Percentiles rank a stretch among this genome's conserved stretches.
phyloP scores from a whole-genome alignment of 1,284 basidiomycete species.

The Prillingera fragicola region DNA sequence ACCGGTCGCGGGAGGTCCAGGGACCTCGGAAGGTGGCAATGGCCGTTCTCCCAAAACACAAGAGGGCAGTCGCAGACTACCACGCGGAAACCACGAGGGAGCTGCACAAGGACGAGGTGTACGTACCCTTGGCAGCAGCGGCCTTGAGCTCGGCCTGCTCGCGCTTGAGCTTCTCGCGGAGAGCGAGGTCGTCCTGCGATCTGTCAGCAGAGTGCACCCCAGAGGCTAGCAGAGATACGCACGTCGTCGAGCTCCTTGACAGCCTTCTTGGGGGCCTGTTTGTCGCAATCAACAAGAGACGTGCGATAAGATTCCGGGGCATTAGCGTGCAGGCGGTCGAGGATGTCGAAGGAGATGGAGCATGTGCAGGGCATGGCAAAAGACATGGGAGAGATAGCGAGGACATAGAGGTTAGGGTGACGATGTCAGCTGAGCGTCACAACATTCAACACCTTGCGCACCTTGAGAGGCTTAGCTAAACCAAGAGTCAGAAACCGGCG shows the following conservation, averaged over 20 bases:
- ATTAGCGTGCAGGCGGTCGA: too few relatives aligned
- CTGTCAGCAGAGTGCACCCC: neutral
- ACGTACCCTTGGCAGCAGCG: slow-evolving; percentile 30
- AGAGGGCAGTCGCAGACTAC: too few relatives aligned
- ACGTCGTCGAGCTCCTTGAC: slow-evolving; percentile 33
- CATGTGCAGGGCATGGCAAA: too few relatives aligned
- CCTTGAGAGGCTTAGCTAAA: slow-evolving; percentile 25
- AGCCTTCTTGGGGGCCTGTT: slow-evolving; percentile 23
- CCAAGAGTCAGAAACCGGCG: slow-evolving; percentile 1
- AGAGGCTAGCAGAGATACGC: too few relatives aligned
- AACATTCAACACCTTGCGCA: neutral
- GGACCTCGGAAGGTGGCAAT: too few relatives aligned
- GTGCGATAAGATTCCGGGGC: too few relatives aligned
- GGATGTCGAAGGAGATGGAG: too few relatives aligned
- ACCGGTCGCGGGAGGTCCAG: too few relatives aligned
- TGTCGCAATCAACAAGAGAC: too few relatives aligned
- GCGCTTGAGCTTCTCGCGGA: slow-evolving; percentile 24
- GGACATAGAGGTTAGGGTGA: neutral
- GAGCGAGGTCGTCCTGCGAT: neutral
- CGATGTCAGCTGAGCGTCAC: neutral
- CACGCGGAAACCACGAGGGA: neutral
- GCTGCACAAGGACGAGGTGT: neutral
- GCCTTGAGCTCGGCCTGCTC: slow-evolving; percentile 36
- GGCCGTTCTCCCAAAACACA: too few relatives aligned
- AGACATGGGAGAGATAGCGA: neutral